A percentile compares a stretch with the other conserved stretches of the same genome.
Conservation (phyloP, 495 filamentous ascomycete species). For the Achaetomiella virescens region DNA sequence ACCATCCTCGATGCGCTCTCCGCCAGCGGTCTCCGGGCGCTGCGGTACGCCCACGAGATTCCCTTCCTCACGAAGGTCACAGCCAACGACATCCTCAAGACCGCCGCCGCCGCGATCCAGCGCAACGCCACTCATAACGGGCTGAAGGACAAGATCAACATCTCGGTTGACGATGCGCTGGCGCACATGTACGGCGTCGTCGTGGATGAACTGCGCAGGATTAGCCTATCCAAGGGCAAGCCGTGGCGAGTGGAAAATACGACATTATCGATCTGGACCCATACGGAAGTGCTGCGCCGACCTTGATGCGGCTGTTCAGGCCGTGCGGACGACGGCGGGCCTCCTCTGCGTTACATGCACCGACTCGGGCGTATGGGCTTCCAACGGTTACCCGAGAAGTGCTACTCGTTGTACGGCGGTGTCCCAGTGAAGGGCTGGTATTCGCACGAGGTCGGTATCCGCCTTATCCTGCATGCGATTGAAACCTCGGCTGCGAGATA, state of each 20-base stretch:
- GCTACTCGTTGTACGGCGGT: constrained; percentile 85
- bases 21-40: constrained; percentile 83
- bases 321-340: constrained; percentile 75
- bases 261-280: constrained; percentile 96
- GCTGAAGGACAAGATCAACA: constrained; percentile 59
- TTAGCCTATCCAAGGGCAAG: constrained; percentile 20
- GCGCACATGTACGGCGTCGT: constrained; percentile 78
- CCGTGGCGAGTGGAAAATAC: constrained; percentile 49
- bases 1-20: constrained; percentile 91
- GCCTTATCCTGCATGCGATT: constrained; percentile 74
- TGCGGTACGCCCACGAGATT: constrained; percentile 88
- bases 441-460: constrained; percentile 83
- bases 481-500: constrained; percentile 75
- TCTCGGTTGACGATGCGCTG: constrained; percentile 72
- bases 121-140: constrained; percentile 78
- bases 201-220: constrained; percentile 33
- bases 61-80: constrained; percentile 74
- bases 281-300: constrained; percentile 86
- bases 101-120: constrained; percentile 74
- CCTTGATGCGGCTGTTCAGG: constrained; percentile 81
- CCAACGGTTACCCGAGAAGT: constrained; percentile 90
- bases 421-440: constrained; percentile 73
- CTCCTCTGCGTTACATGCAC: constrained; percentile 95
- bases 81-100: constrained; percentile 77
- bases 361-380: constrained; percentile 90